A percentile compares a stretch with the other conserved stretches of the same genome.
These are phyloP conservation scores for Ceratocystis alfenasii DNA, from an alignment of 2,329 filamentous ascomycete genomes.

Conservation along the genomic window DNA sequence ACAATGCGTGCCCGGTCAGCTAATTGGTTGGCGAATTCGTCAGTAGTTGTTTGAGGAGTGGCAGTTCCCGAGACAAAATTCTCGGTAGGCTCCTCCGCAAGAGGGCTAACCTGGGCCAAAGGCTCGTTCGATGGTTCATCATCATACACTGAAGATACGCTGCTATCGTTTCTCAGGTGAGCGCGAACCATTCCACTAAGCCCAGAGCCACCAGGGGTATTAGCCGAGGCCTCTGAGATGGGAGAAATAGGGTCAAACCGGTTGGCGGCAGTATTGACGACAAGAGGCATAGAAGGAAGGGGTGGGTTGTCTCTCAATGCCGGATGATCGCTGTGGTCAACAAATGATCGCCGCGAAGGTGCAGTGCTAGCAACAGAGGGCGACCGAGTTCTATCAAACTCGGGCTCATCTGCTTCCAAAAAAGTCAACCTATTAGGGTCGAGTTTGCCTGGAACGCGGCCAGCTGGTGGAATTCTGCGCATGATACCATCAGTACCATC, in stretches of 20 bases:
- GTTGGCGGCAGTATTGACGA: constrained; percentile 37
- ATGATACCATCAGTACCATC: constrained; percentile 1
- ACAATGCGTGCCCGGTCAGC: constrained; percentile 59
- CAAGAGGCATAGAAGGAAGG: background rate
- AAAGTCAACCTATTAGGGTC: constrained; percentile 31
- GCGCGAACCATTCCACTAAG: constrained; percentile 73
- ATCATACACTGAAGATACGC: constrained; percentile 66
- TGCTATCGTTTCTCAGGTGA: constrained; percentile 72
- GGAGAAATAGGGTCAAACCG: constrained; percentile 69
- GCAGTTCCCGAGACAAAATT: constrained; percentile 1
- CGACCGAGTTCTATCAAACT: constrained; percentile 27
- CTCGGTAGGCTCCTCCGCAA: constrained; percentile 31
- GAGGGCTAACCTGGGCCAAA: constrained; percentile 26
- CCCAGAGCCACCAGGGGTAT: constrained; percentile 34
- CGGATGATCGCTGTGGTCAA: constrained; percentile 21
- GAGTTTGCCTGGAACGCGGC: constrained; percentile 18
- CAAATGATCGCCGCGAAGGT: constrained; percentile 14
- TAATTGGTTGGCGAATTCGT: constrained; percentile 63
- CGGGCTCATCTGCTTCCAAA: constrained; percentile 34
- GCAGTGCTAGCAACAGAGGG: constrained; percentile 19
- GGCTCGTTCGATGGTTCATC: constrained; percentile 31
- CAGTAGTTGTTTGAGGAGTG: constrained; percentile 25
- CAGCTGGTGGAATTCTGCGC: constrained; percentile 9
- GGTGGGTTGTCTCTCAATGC: constrained; percentile 15
- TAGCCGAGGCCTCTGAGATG: constrained; percentile 20